A percentile compares a stretch with the other conserved stretches of the same genome.
Conservation (phyloP, 495 filamentous ascomycete species). For the Aspergillus campestris region DNA sequence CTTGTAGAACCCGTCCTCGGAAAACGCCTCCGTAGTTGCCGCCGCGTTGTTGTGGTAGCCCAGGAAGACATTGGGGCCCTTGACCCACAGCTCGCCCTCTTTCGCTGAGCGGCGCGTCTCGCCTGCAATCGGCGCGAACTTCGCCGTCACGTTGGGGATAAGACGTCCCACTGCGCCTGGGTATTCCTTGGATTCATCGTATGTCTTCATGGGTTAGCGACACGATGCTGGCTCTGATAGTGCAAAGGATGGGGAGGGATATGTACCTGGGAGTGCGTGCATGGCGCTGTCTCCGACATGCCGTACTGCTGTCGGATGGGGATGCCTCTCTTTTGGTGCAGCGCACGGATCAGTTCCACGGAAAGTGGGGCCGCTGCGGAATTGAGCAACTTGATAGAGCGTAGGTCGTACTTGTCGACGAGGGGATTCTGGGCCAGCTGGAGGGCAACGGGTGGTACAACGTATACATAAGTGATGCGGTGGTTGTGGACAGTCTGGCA, state of each 20-base stretch:
- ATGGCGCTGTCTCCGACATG: conserved; percentile 56
- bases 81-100: conserved; percentile 47
- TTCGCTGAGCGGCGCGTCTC: conserved; percentile 18
- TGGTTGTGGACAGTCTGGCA: conserved; percentile 59
- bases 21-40: conserved; percentile 49
- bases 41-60: conserved; percentile 55
- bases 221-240: too few species aligned
- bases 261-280: conserved; percentile 36
- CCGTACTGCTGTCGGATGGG: conserved; percentile 70
- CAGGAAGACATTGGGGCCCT: conserved; percentile 49
- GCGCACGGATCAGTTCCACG: conserved; percentile 59
- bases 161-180: conserved; percentile 60
- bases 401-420: conserved; percentile 62
- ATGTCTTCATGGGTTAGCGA: too few species aligned
- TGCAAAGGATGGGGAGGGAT: too few species aligned
- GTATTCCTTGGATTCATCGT: too few species aligned
- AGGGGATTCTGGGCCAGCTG: conserved; percentile 60
- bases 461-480: conserved; percentile 62
- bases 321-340: conserved; percentile 56
- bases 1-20: conserved; percentile 36
- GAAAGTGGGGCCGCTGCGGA: conserved; percentile 76
- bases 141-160: conserved; percentile 62
- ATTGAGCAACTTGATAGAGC: conserved; percentile 62
- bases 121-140: conserved; percentile 44
- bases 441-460: conserved; percentile 75